These are phyloP conservation scores for Lepidium didymum DNA, from an alignment of 345 rosid genomes.

Conservation along the genomic window DNA sequence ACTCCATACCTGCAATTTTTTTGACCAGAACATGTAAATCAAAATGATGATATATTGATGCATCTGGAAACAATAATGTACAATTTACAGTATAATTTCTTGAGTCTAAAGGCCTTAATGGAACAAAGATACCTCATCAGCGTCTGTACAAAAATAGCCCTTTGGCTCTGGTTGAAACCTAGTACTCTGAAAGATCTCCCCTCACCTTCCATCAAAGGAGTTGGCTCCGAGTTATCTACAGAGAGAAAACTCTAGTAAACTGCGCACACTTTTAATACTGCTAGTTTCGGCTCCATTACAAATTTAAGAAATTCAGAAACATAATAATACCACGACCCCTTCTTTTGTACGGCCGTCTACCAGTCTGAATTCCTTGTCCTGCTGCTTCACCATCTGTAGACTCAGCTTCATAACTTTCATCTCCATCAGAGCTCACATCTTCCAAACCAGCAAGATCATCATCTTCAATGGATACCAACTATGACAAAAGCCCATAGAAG, in stretches of 20 bases:
- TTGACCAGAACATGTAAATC: neutral
- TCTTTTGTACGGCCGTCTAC: conserved; percentile 69
- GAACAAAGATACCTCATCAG: conserved; percentile 67
- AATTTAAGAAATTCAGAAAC: neutral
- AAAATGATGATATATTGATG: neutral
- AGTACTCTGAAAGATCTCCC: conserved; percentile 89
- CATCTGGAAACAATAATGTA: neutral
- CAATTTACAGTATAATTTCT: neutral
- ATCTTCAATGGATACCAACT: conserved; percentile 97
- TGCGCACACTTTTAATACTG: neutral
- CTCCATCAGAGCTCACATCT: conserved; percentile 94
- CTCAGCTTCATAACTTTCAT: conserved; percentile 95
- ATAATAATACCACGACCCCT: conserved; percentile 57
- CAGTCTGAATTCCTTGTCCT: conserved; percentile 61
- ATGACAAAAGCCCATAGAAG: conserved; percentile 6
- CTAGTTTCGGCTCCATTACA: neutral
- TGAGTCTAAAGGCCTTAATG: neutral
- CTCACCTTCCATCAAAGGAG: conserved; percentile 99
- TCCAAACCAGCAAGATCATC: conserved; percentile 99
- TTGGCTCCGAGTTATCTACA: conserved; percentile 65
- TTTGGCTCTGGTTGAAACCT: conserved; percentile 90
- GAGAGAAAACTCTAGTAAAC: conserved; percentile 21
- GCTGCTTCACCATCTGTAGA: conserved; percentile 75
- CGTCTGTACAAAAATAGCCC: conserved; percentile 89
- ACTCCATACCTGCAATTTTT: conserved; percentile 67